Evolutionary conservation across 2,329 filamentous ascomycete species (phyloP).

Genomic region (Emericellopsis cladophorae): DNA sequence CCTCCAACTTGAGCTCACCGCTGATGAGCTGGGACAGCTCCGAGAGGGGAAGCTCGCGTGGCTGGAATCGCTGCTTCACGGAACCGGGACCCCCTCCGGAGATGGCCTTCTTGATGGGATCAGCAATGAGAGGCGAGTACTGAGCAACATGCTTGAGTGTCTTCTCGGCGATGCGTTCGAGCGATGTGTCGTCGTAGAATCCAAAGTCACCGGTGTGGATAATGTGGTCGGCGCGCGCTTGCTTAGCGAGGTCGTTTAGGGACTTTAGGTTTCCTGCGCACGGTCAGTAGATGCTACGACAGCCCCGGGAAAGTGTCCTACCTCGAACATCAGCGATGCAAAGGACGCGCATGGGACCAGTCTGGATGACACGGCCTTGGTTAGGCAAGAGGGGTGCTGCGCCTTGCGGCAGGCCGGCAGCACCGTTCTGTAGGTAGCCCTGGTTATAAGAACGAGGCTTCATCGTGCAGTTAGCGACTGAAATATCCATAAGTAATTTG

Average conservation of each 20-base stretch:
- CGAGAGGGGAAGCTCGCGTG: slow-evolving; percentile 78
- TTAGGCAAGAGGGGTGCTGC: slow-evolving; percentile 54
- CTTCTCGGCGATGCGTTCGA: slow-evolving; percentile 97
- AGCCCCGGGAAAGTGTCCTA: slow-evolving; percentile 17
- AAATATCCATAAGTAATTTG: too few relatives aligned
- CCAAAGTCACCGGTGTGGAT: slow-evolving; percentile 98
- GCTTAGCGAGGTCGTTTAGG: slow-evolving; percentile 89
- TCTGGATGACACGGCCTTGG: slow-evolving; percentile 54
- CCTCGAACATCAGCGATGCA: slow-evolving; percentile 64
- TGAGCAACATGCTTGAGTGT: slow-evolving; percentile 97
- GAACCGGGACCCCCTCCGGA: slow-evolving; percentile 55
- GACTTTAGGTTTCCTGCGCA: slow-evolving; percentile 78
- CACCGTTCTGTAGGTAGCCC: slow-evolving; percentile 53
- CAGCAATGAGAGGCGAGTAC: slow-evolving; percentile 87
- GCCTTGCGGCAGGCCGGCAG: slow-evolving; percentile 38
- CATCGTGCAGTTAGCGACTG: slow-evolving; percentile 8
- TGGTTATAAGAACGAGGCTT: slow-evolving; percentile 33
- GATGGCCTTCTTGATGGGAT: slow-evolving; percentile 58
- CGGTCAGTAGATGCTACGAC: too few relatives aligned
- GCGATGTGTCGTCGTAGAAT: slow-evolving; percentile 92
- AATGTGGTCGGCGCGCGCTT: slow-evolving; percentile 91
- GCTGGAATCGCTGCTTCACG: slow-evolving; percentile 74
- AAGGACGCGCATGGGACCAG: slow-evolving; percentile 51
- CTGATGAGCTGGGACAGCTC: slow-evolving; percentile 82
- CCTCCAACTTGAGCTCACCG: slow-evolving; percentile 80